Conservation (phyloP, 2,329 filamentous ascomycete genomes). For the Aspergillus fumigatus region DNA sequence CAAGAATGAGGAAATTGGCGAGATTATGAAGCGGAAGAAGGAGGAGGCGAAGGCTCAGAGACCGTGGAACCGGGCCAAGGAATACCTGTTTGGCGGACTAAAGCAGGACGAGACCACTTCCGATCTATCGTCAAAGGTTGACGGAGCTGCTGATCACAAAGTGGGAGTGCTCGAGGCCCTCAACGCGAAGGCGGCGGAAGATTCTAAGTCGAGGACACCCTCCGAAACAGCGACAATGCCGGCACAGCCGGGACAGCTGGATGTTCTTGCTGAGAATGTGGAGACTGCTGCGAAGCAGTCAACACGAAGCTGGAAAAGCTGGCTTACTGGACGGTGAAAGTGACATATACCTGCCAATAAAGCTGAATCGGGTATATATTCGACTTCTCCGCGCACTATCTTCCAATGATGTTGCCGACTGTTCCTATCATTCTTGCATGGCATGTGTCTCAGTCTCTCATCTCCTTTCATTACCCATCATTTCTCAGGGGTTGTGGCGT, state of each 20-base stretch:
- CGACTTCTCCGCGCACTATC: neutral
- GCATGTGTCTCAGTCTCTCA: conserved; percentile 5
- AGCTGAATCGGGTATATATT: neutral
- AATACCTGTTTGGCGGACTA: conserved; percentile 36
- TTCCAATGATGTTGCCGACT: neutral
- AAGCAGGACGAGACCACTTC: conserved; percentile 29
- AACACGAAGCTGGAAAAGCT: conserved; percentile 36
- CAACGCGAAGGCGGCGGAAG: conserved; percentile 30
- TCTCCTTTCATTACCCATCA: conserved; percentile 15
- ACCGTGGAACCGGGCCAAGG: conserved; percentile 36
- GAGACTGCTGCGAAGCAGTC: conserved; percentile 33
- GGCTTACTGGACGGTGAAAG: conserved; percentile 35
- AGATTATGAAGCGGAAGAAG: conserved; percentile 38
- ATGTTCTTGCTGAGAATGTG: conserved; percentile 33
- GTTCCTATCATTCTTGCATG: conserved; percentile 8
- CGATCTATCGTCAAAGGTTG: conserved; percentile 4
- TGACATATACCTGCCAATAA: neutral
- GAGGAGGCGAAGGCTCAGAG: conserved; percentile 37
- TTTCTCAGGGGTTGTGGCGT: conserved; percentile 30
- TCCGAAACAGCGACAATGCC: neutral
- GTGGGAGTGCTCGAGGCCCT: conserved; percentile 32
- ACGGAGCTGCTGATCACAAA: conserved; percentile 15
- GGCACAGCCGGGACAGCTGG: conserved; percentile 26
- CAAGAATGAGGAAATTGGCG: conserved; percentile 42
- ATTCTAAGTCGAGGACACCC: conserved; percentile 14